Conservation (phyloP, 306 rosid genomes). For the Senna tora region DNA sequence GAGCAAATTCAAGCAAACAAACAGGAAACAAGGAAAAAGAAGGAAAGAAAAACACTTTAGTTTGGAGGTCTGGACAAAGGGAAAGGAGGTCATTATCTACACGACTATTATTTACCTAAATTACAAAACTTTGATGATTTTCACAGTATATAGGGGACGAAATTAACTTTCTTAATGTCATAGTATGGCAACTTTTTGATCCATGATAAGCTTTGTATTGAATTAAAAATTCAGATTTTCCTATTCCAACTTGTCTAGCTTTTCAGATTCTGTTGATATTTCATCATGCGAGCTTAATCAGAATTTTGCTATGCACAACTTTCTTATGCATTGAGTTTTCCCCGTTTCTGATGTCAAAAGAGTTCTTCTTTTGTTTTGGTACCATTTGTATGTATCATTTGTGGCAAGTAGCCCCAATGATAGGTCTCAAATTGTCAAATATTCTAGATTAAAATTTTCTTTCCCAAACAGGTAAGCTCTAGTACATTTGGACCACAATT, state of each 20-base stretch:
- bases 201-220: conserved; percentile 22
- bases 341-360: conserved; percentile 24
- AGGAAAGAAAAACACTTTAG: background rate
- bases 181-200: conserved; percentile 6
- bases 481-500: conserved; percentile 49
- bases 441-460: conserved; percentile 48
- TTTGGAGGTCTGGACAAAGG: conserved; percentile 11
- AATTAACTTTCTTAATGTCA: conserved; percentile 27
- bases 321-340: conserved; percentile 32
- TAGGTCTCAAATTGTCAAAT: conserved; percentile 40
- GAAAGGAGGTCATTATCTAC: conserved; percentile 23
- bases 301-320: conserved; percentile 27
- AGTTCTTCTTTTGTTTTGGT: conserved; percentile 39
- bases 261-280: conserved; percentile 43
- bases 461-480: conserved; percentile 51
- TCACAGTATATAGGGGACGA: conserved; percentile 19
- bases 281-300: conserved; percentile 24
- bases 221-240: conserved; percentile 40
- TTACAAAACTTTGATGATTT: conserved; percentile 24
- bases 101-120: conserved; percentile 17
- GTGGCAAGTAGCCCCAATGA: conserved; percentile 47
- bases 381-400: conserved; percentile 53
- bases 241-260: conserved; percentile 21
- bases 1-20: conserved; percentile 8
- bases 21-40: background rate